Percentiles rank a stretch among this genome's conserved stretches.
Conservation (phyloP, 169 alveolate species). For the Babesia bigemina region DNA sequence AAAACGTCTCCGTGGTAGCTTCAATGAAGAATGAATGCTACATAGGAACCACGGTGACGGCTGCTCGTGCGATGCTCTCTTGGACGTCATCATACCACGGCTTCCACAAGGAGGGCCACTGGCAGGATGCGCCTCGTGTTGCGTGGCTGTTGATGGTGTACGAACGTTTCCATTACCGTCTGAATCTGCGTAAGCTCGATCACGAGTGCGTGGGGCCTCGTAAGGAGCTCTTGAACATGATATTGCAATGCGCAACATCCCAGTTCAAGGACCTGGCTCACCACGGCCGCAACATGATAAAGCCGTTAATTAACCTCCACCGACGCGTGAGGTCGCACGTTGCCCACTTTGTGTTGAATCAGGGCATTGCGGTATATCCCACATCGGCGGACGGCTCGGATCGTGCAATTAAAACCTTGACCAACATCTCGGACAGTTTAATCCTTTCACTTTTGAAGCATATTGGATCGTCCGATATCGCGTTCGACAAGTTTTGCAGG, state of each 20-base stretch:
- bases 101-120: slow-evolving; percentile 26
- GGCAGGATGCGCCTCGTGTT: slow-evolving; percentile 51
- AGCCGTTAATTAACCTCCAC: slow-evolving; percentile 4
- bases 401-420: slow-evolving; percentile 17
- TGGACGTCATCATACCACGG: slow-evolving; percentile 60
- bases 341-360: slow-evolving; percentile 16
- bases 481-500: slow-evolving; percentile 38
- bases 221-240: slow-evolving; percentile 17
- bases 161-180: slow-evolving; percentile 23
- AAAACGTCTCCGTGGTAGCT: slow-evolving; percentile 14
- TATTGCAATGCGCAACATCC: slow-evolving; percentile 33
- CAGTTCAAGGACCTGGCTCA: slow-evolving; percentile 45
- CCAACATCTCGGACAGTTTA: slow-evolving; percentile 34
- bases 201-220: slow-evolving; percentile 29
- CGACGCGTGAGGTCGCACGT: neutral
- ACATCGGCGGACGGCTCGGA: slow-evolving; percentile 12
- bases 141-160: slow-evolving; percentile 27
- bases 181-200: slow-evolving; percentile 25
- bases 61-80: slow-evolving; percentile 22
- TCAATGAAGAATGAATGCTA: slow-evolving; percentile 21
- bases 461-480: neutral
- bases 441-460: slow-evolving; percentile 7
- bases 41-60: slow-evolving; percentile 38
- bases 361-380: slow-evolving; percentile 16
- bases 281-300: slow-evolving; percentile 16